Evolutionary conservation across 2,329 filamentous ascomycete species (phyloP), one percentile per base, ranked within the genome.

Genomic region (Cladophialophora psammophila): DNA sequence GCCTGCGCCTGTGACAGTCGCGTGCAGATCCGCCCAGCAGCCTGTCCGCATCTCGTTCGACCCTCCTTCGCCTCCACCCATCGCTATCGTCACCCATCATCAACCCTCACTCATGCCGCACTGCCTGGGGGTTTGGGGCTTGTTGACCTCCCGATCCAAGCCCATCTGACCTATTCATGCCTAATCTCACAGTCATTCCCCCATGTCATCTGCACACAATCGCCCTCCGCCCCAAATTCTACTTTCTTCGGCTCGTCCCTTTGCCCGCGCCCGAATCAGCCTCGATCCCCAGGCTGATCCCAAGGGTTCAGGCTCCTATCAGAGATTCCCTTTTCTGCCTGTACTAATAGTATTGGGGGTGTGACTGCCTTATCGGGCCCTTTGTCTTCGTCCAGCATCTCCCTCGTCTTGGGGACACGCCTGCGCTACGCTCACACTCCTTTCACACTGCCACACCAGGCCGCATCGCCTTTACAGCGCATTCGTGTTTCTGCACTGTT

Each of bases 201-300:
- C 66, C 64, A 34, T 63, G 68, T 72, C 71, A 73, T 66, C 65
- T 71, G 69, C 69, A 65, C 63, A 69, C 35, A 58, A 69, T 67
- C 60, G 48, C 38, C 63, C 54, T 13, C 26, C 9, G 45, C 20
- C 45, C 42, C 45, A n/a, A 40, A 36, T 54, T 56, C 12, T 18
- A 40, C 26, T 54, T 56, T 10, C 57, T 42, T 68, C 68, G 68
- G 68, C 66, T 68, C 66, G 63, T 66, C 58, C 66, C 66, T 60
- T 64, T 18, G 59, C 26, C 56, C 45, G 60, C 63, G 40, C 54
- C 54, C 55, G 40, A 63, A 66, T 48, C 48, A 60, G 58, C 48
- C 60, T 50, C 55, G 10, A 52, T 26, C 38, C 9, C 8, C 36
- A 50, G 35, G 60, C 54, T 50, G 10, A 52, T 26, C 38, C 9